Percentiles rank a stretch among this genome's conserved stretches.
Evolutionary conservation across 805 yeast species (phyloP).

Genomic region (Priceomyces castillae): DNA sequence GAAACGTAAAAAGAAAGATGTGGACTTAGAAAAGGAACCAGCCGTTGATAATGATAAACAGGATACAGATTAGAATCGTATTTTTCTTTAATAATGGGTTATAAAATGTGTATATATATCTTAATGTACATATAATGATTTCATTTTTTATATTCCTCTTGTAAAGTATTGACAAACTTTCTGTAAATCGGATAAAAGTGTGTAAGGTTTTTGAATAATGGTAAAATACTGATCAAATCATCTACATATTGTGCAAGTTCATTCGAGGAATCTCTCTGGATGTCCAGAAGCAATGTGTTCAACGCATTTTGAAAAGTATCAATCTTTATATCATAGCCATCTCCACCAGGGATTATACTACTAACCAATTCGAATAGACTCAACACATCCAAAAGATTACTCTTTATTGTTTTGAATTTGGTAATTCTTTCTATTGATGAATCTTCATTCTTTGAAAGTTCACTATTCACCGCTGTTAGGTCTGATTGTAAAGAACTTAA

Average conservation of each 20-base stretch:
- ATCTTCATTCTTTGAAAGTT: slow-evolving; percentile 13
- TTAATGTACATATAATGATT: neutral
- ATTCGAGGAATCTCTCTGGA: slow-evolving; percentile 30
- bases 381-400: slow-evolving; percentile 45
- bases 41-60: neutral
- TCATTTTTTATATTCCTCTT: slow-evolving; percentile 1
- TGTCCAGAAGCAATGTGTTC: slow-evolving; percentile 42
- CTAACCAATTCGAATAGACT: slow-evolving; percentile 43
- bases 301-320: slow-evolving; percentile 35
- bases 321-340: slow-evolving; percentile 10
- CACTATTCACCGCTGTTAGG: slow-evolving; percentile 23
- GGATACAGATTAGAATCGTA: neutral
- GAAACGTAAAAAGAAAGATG: slow-evolving; percentile 23
- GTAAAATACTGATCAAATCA: slow-evolving; percentile 46
- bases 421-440: slow-evolving; percentile 37
- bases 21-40: slow-evolving; percentile 6
- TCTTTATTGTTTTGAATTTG: slow-evolving; percentile 43
- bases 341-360: slow-evolving; percentile 8
- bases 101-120: neutral
- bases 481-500: slow-evolving; percentile 55
- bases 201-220: slow-evolving; percentile 52
- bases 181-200: slow-evolving; percentile 50
- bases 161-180: slow-evolving; percentile 38
- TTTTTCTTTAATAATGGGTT: neutral
- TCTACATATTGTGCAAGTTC: slow-evolving; percentile 44